phyloP scores from a whole-genome alignment of 2,329 filamentous ascomycete genomes.

The Aspergillus thermomutatus region DNA sequence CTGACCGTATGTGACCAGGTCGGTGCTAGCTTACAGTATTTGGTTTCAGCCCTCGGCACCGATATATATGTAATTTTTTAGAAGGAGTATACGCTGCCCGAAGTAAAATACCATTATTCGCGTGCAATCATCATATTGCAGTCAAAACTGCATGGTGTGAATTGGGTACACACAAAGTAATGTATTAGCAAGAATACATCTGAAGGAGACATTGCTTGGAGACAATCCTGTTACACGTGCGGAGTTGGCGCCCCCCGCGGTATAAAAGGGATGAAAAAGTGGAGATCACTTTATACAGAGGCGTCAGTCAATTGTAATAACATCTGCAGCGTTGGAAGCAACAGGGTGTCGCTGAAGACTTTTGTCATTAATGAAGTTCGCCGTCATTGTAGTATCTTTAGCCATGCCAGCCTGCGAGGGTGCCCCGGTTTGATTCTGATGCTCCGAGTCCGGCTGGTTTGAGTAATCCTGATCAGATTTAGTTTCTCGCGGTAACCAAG shows the following conservation, averaged over 20 bases:
- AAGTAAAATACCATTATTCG: not conserved
- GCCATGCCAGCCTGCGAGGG: not conserved
- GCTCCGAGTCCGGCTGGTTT: not conserved
- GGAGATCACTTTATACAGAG: not conserved
- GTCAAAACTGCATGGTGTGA: not conserved
- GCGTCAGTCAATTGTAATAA: constrained; percentile 37
- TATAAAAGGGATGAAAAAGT: not conserved
- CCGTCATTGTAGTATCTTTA: not conserved
- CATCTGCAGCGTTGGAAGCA: constrained; percentile 21
- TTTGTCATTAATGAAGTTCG: not conserved
- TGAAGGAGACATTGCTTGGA: not conserved
- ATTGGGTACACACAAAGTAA: not conserved
- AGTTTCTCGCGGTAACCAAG: constrained; percentile 1
- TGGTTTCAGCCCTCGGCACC: not conserved
- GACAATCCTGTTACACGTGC: not conserved
- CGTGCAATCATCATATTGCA: not conserved
- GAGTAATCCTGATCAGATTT: not conserved
- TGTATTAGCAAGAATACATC: not conserved
- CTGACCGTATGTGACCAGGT: not conserved
- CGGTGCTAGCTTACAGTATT: not conserved
- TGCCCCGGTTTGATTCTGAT: not conserved
- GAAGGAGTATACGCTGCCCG: not conserved
- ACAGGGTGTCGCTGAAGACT: not conserved
- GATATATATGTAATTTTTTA: not conserved
- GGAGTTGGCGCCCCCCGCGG: too few species aligned